A percentile compares a stretch with the other conserved stretches of the same genome.
Conservation (phyloP, 768 basidiomycete species). For the Xerocomellus dryophilus region DNA sequence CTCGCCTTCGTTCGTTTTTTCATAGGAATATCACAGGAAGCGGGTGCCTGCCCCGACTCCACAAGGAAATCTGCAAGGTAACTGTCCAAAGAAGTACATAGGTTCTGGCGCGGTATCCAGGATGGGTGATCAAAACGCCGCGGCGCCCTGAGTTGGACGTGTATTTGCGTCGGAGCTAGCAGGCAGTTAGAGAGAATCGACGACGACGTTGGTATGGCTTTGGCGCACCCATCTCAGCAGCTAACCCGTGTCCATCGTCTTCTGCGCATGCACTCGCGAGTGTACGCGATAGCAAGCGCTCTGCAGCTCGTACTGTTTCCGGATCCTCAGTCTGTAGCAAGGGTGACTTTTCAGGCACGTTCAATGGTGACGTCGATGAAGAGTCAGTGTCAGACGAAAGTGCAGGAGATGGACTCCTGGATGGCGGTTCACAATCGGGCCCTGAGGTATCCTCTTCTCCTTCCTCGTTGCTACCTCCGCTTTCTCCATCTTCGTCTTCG, state of each 20-base stretch:
- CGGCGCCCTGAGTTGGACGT: slow-evolving; percentile 46
- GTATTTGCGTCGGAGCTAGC: slow-evolving; percentile 46
- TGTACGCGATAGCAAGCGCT: slow-evolving; percentile 44
- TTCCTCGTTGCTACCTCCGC: slow-evolving; percentile 8
- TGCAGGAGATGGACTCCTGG: slow-evolving; percentile 27
- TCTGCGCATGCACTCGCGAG: slow-evolving; percentile 45
- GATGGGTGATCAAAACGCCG: slow-evolving; percentile 45
- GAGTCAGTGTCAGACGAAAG: slow-evolving; percentile 18
- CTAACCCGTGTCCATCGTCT: slow-evolving; percentile 37
- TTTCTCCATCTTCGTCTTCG: slow-evolving; percentile 8
- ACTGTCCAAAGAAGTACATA: slow-evolving; percentile 36
- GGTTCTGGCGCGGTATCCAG: slow-evolving; percentile 47
- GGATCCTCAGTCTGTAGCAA: slow-evolving; percentile 31
- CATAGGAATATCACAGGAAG: slow-evolving; percentile 16
- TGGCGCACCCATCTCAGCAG: slow-evolving; percentile 39
- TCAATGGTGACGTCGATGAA: slow-evolving; percentile 23
- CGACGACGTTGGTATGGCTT: neutral
- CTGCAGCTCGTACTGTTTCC: slow-evolving; percentile 34
- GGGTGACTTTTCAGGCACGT: neutral
- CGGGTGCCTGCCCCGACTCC: slow-evolving; percentile 15
- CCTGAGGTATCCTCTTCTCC: slow-evolving; percentile 1
- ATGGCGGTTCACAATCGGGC: slow-evolving; percentile 16
- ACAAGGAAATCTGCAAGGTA: slow-evolving; percentile 36
- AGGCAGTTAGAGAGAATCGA: neutral
- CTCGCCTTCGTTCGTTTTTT: slow-evolving; percentile 28